A percentile compares a stretch with the other conserved stretches of the same genome.
phyloP scores from a whole-genome alignment of 768 basidiomycete species.

The Tremella fuciformis region DNA sequence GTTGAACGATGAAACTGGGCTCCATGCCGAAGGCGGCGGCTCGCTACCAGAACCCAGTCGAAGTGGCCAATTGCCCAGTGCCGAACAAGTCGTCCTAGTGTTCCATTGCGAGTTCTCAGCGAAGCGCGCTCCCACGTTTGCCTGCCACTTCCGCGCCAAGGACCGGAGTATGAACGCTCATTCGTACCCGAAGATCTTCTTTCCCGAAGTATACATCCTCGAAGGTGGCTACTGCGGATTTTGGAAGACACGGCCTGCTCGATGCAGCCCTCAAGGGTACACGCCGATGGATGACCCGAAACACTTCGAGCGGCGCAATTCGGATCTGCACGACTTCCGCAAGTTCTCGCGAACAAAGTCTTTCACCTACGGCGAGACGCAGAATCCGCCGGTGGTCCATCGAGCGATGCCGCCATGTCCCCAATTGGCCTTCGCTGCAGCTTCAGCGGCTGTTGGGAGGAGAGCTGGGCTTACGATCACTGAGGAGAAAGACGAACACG shows the following conservation, averaged over 20 bases:
- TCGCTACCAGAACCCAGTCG: slow-evolving; percentile 51
- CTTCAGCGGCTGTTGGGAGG: slow-evolving; percentile 53
- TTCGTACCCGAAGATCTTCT: slow-evolving; percentile 85
- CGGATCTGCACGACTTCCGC: slow-evolving; percentile 88
- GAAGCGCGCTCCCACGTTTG: slow-evolving; percentile 93
- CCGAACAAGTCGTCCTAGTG: slow-evolving; percentile 76
- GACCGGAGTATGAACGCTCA: slow-evolving; percentile 87
- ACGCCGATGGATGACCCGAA: slow-evolving; percentile 93
- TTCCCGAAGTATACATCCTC: slow-evolving; percentile 93
- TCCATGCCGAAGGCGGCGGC: slow-evolving; percentile 49
- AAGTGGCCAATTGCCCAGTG: slow-evolving; percentile 63
- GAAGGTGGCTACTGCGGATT: slow-evolving; percentile 94
- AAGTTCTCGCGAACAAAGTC: slow-evolving; percentile 88
- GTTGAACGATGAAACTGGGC: slow-evolving; percentile 54
- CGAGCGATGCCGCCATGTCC: slow-evolving; percentile 31
- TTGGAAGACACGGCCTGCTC: slow-evolving; percentile 62
- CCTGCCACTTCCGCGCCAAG: slow-evolving; percentile 84
- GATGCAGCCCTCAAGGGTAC: slow-evolving; percentile 76
- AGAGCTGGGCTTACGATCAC: slow-evolving; percentile 52
- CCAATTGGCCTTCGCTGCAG: slow-evolving; percentile 47
- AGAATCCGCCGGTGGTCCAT: slow-evolving; percentile 21
- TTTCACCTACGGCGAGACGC: slow-evolving; percentile 80
- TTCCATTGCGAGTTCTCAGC: slow-evolving; percentile 99
- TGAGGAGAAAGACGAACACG: slow-evolving; percentile 67
- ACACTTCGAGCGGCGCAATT: slow-evolving; percentile 72